Evolutionary conservation across 2,329 filamentous ascomycete genomes (phyloP).

Genomic region (Trichoderma semiorbis): DNA sequence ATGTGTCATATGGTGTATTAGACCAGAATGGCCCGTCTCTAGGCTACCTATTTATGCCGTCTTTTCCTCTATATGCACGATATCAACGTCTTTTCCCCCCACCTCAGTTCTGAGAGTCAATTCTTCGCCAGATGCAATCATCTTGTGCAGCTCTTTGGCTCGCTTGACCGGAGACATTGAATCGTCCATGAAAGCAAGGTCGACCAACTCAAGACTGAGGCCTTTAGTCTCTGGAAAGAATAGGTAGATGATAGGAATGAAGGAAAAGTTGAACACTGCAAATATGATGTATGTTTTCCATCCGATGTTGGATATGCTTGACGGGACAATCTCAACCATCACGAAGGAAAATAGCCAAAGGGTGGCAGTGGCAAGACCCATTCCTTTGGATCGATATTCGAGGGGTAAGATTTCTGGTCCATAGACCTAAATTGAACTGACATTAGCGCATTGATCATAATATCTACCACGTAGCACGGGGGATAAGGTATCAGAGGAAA

Average conservation of each 20-base stretch:
- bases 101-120: not conserved
- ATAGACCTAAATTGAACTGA: not conserved
- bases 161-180: constrained; percentile 2
- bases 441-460: not conserved
- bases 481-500: not conserved
- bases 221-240: constrained; percentile 32
- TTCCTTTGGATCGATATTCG: constrained; percentile 30
- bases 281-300: constrained; percentile 31
- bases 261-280: constrained; percentile 27
- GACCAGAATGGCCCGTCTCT: not conserved
- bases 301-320: constrained; percentile 25
- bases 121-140: constrained; percentile 3
- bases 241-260: constrained; percentile 29
- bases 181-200: constrained; percentile 28
- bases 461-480: not conserved
- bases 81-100: not conserved
- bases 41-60: not conserved
- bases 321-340: constrained; percentile 21
- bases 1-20: not conserved
- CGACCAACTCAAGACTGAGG: constrained; percentile 42
- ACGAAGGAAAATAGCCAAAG: constrained; percentile 37
- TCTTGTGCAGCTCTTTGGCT: constrained; percentile 8
- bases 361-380: constrained; percentile 32
- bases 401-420: constrained; percentile 34
- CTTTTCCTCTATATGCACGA: not conserved